These are phyloP conservation scores for Termitomyces sp. DNA, from an alignment of 768 basidiomycete genomes.

Conservation along the genomic window DNA sequence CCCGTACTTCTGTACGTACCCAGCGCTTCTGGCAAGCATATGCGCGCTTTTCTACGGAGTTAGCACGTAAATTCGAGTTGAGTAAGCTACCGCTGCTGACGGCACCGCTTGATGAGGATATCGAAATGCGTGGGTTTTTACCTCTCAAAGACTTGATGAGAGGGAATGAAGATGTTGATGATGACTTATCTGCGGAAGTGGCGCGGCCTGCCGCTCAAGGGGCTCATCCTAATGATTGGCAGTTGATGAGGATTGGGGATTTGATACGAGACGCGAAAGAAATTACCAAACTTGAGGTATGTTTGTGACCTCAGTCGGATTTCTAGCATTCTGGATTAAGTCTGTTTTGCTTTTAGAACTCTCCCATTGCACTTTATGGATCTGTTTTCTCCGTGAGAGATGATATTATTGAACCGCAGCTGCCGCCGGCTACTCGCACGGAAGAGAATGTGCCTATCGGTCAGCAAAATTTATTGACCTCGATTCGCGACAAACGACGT, in stretches of 20 bases:
- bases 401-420: conserved; percentile 19
- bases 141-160: conserved; percentile 67
- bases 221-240: conserved; percentile 89
- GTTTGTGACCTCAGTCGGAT: conserved; percentile 13
- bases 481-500: conserved; percentile 19
- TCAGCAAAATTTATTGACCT: conserved; percentile 19
- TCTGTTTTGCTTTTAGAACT: conserved; percentile 25
- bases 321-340: not conserved
- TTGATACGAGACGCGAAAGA: conserved; percentile 65
- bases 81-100: conserved; percentile 51
- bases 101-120: conserved; percentile 80
- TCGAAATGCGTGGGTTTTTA: conserved; percentile 81
- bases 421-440: not conserved
- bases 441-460: conserved; percentile 6
- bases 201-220: conserved; percentile 23
- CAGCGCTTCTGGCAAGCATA: conserved; percentile 70
- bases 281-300: conserved; percentile 55
- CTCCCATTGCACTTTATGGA: conserved; percentile 24
- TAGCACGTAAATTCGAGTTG: conserved; percentile 65
- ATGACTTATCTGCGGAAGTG: conserved; percentile 15
- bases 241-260: conserved; percentile 90
- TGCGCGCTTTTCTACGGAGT: conserved; percentile 53
- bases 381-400: conserved; percentile 3
- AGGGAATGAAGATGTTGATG: conserved; percentile 20
- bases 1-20: conserved; percentile 31